Base-by-base conservation (phyloP, 2,329 filamentous ascomycete genomes). In the Talaromyces sp. region DNA sequence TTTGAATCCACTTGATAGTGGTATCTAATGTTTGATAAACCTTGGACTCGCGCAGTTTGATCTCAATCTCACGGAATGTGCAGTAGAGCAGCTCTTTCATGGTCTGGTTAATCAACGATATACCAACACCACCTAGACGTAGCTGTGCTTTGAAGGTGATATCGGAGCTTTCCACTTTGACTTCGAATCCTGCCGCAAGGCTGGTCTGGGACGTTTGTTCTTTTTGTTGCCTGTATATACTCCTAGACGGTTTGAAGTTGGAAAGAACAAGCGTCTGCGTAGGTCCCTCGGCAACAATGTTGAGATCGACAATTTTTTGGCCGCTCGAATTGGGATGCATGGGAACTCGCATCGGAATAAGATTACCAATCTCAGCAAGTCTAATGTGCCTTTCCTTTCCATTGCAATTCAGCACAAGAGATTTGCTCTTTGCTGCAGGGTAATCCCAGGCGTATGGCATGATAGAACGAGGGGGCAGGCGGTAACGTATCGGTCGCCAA, bases 361-460 rank as follows among this genome's bases (percentile, higher is more conserved):
- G 82, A 66, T 97, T 97, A 26, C 94, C 94, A 69, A 99, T 99
- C 72, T 99, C 94, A 2, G 93, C 91, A 65, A 99, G 83, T 74
- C 95, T 97, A 72, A 99, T 89, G 70, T 97, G 91, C 31, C 94
- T 84, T 71, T 97, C 92, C 69, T 88, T 91, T 63, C 87, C 87
- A 68, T 88, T 86, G 8, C 88, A 88, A 57, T 81, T 87, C 70
- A 99, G 86, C 55, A 97, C 86, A 43, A 99, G 85, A 72, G 97
- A 94, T 69, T 94, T 96, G 77, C 91, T 89, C 77, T 96, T 97
- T n/a, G 92, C 92, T 1, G 94, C 93, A 1, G 94, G 95, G 76
- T 96, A 99, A 72, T 99, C 95, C 94, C 94, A 99, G 1, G 94
- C 93, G 70, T 99, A 99, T 0, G 95, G 94, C 94, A 99, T 99